A percentile compares a stretch with the other conserved stretches of the same genome.
Conservation (phyloP, 1,139 yeast species). For the Pneumocystis carinii region DNA sequence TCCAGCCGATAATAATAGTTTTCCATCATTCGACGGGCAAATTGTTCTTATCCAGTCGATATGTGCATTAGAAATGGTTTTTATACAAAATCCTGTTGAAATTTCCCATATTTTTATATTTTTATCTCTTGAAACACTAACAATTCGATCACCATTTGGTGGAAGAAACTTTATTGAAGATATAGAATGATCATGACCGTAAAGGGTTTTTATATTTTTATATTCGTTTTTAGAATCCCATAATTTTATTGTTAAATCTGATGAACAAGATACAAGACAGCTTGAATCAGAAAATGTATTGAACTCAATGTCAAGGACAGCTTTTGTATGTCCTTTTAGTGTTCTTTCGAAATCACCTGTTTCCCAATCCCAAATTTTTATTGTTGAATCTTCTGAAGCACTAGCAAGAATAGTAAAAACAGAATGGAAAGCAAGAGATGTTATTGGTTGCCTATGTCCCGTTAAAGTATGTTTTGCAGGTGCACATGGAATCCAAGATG, state of each 20-base stretch:
- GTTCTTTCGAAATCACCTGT: conserved; percentile 52
- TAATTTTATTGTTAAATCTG: conserved; percentile 57
- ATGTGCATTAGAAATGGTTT: conserved; percentile 53
- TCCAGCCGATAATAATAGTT: conserved; percentile 30
- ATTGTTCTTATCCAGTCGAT: conserved; percentile 77
- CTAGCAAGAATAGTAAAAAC: conserved; percentile 47
- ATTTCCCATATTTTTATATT: conserved; percentile 68
- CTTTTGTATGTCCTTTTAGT: conserved; percentile 62
- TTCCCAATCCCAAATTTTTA: conserved; percentile 65
- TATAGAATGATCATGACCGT: conserved; percentile 87
- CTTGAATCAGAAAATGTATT: conserved; percentile 19
- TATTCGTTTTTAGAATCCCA: conserved; percentile 47
- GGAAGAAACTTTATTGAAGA: conserved; percentile 47
- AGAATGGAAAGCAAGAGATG: conserved; percentile 60
- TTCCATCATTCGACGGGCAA: conserved; percentile 37
- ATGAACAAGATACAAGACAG: conserved; percentile 43
- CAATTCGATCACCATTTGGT: conserved; percentile 30
- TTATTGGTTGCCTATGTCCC: conserved; percentile 48
- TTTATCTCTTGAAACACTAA: conserved; percentile 66
- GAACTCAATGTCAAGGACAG: conserved; percentile 48
- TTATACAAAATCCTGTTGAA: conserved; percentile 49
- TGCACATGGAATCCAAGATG: conserved; percentile 55
- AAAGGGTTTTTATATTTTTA: conserved; percentile 46
- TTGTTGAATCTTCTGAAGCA: conserved; percentile 61
- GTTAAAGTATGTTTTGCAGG: conserved; percentile 34